A percentile compares a stretch with the other conserved stretches of the same genome.
phyloP scores from a whole-genome alignment of 1,284 basidiomycete genomes.

The Puccinia coronata region DNA sequence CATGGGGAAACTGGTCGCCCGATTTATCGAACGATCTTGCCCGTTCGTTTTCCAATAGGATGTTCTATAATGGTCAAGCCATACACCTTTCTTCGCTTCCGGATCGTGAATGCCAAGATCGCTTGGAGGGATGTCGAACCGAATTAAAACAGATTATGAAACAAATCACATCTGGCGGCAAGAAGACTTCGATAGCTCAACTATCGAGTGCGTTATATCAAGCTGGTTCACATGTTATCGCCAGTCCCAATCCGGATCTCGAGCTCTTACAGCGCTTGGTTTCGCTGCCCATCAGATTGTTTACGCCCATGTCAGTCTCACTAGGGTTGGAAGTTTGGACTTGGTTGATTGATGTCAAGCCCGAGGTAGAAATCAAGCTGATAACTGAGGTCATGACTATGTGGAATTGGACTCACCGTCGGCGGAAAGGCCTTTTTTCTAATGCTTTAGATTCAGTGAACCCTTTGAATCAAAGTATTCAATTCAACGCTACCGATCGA shows the following conservation, averaged over 20 bases:
- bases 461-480: conserved; percentile 81
- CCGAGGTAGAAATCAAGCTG: conserved; percentile 71
- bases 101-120: conserved; percentile 21
- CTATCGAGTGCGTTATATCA: conserved; percentile 38
- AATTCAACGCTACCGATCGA: conserved; percentile 89
- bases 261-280: conserved; percentile 86
- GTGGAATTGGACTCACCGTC: conserved; percentile 79
- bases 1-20: conserved; percentile 29
- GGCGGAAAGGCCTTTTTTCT: conserved; percentile 80
- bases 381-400: conserved; percentile 83
- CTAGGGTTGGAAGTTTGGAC: conserved; percentile 94
- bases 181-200: conserved; percentile 32
- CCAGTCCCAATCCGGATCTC: conserved; percentile 69
- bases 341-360: conserved; percentile 88
- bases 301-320: conserved; percentile 80
- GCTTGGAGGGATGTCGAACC: conserved; percentile 21
- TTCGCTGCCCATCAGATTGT: conserved; percentile 81
- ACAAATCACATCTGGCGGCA: conserved; percentile 28
- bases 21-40: conserved; percentile 40
- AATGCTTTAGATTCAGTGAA: conserved; percentile 70
- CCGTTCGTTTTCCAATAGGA: conserved; percentile 44
- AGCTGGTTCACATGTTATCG: conserved; percentile 46
- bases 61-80: conserved; percentile 50
- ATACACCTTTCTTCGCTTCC: conserved; percentile 40
- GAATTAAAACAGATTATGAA: conserved; percentile 27